Conservation (phyloP, 768 basidiomycete species). For the Coprinopsis sp. region DNA sequence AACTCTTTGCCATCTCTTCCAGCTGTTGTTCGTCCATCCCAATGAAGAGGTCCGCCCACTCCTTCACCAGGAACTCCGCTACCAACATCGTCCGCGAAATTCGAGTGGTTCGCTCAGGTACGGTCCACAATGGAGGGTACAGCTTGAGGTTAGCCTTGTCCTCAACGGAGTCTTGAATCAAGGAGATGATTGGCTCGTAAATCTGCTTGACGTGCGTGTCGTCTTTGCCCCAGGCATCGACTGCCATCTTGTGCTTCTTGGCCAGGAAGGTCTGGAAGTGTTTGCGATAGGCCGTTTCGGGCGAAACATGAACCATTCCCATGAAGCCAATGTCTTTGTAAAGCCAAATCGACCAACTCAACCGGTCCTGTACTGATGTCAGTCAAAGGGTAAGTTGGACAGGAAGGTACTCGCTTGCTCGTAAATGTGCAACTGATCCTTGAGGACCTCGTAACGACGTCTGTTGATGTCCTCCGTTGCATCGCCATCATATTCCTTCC, state of each 20-base stretch:
- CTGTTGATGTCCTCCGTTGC: conserved; percentile 67
- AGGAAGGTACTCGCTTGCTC: conserved; percentile 38
- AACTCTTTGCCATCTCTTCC: conserved; percentile 70
- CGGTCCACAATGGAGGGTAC: conserved; percentile 62
- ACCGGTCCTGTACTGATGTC: conserved; percentile 37
- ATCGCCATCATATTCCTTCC: conserved; percentile 54
- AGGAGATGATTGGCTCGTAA: conserved; percentile 63
- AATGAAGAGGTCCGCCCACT: conserved; percentile 67
- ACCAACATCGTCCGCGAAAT: conserved; percentile 66
- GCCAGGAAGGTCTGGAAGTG: conserved; percentile 62
- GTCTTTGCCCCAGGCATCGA: conserved; percentile 78
- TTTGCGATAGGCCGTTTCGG: conserved; percentile 64
- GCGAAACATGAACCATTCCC: conserved; percentile 73
- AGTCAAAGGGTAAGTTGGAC: not conserved
- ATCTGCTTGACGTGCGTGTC: conserved; percentile 49
- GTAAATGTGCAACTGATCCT: conserved; percentile 72
- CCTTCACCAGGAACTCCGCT: conserved; percentile 64
- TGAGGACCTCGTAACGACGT: conserved; percentile 55
- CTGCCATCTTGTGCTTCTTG: conserved; percentile 71
- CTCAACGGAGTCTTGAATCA: conserved; percentile 50
- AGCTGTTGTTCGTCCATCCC: conserved; percentile 56
- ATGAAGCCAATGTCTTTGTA: conserved; percentile 84
- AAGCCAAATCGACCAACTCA: conserved; percentile 83
- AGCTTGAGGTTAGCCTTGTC: conserved; percentile 42
- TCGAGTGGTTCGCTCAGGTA: conserved; percentile 54